Percentiles rank a stretch among this genome's conserved stretches.
Evolutionary conservation across 352 stramenopile genomes (phyloP).

Genomic region (Aphanomyces astaci): DNA sequence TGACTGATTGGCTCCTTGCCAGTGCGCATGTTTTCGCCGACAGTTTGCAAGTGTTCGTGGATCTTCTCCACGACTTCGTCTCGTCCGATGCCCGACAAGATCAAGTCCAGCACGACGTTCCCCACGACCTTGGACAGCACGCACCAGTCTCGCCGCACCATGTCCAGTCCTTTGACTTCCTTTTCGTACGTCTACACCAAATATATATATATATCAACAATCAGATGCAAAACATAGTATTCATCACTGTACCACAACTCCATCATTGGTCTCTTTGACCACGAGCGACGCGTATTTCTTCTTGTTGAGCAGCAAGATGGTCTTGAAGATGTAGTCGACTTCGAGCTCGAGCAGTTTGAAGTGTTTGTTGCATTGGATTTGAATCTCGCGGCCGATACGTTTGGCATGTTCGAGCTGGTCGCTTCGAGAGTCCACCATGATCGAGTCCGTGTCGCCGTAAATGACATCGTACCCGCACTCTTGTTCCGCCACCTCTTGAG

Average conservation of each 20-base stretch:
- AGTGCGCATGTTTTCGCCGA: constrained; percentile 90
- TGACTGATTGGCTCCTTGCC: constrained; percentile 93
- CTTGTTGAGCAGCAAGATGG: constrained; percentile 99
- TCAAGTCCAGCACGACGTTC: constrained; percentile 94
- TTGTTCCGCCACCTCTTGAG: constrained; percentile 95
- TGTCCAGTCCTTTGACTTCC: constrained; percentile 97
- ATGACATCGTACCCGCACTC: constrained; percentile 98
- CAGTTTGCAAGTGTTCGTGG: constrained; percentile 89
- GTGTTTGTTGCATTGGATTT: constrained; percentile 98
- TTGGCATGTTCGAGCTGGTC: constrained; percentile 91
- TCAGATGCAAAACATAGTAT: not conserved
- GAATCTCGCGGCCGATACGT: constrained; percentile 92
- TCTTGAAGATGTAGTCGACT: constrained; percentile 99
- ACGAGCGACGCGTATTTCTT: constrained; percentile 99
- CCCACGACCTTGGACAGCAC: constrained; percentile 97
- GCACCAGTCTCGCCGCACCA: constrained; percentile 98
- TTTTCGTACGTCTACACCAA: constrained; percentile 67
- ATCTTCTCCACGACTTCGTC: constrained; percentile 96
- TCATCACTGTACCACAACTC: constrained; percentile 9
- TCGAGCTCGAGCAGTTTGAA: constrained; percentile 99
- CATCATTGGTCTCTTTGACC: constrained; percentile 65
- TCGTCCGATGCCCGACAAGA: constrained; percentile 91
- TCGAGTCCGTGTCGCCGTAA: constrained; percentile 99
- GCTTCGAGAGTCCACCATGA: constrained; percentile 97
- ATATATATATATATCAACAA: not conserved